These are phyloP conservation scores for Amylocystis lapponica DNA, from an alignment of 768 basidiomycete species.

Conservation along the genomic window DNA sequence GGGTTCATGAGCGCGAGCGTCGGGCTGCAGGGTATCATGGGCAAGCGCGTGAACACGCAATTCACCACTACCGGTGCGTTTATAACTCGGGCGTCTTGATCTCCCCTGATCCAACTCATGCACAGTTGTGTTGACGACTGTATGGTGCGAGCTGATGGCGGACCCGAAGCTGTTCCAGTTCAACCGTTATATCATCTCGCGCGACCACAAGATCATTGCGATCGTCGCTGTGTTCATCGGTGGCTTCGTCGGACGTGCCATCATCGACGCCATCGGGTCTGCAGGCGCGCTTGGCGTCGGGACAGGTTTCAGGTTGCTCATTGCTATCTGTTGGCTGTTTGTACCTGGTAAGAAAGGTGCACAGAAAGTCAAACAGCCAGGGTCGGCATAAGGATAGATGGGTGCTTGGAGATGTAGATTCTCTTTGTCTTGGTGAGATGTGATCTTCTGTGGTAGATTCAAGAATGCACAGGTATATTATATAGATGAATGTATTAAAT, in stretches of 20 bases:
- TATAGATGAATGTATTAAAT: too few species aligned
- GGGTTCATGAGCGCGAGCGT: conserved; percentile 77
- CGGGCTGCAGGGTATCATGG: conserved; percentile 83
- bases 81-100: too few species aligned
- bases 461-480: too few species aligned
- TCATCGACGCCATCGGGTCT: conserved; percentile 54
- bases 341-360: conserved; percentile 39
- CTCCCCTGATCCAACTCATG: neutral
- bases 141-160: conserved; percentile 85
- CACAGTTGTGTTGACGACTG: conserved; percentile 75
- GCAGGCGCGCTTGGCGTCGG: conserved; percentile 64
- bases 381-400: neutral
- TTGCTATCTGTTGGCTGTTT: conserved; percentile 62
- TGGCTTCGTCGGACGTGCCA: conserved; percentile 59
- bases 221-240: conserved; percentile 69
- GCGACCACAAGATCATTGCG: conserved; percentile 70
- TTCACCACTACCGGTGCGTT: conserved; percentile 70
- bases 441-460: neutral
- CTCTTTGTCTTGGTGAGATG: neutral
- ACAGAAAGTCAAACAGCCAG: conserved; percentile 9
- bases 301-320: conserved; percentile 53
- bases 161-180: conserved; percentile 69
- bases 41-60: conserved; percentile 73
- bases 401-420: neutral
- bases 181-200: conserved; percentile 44